These are phyloP conservation scores for Raddia guianensis DNA, from an alignment of 176 grass and related monocot genomes.

Conservation along the genomic window DNA sequence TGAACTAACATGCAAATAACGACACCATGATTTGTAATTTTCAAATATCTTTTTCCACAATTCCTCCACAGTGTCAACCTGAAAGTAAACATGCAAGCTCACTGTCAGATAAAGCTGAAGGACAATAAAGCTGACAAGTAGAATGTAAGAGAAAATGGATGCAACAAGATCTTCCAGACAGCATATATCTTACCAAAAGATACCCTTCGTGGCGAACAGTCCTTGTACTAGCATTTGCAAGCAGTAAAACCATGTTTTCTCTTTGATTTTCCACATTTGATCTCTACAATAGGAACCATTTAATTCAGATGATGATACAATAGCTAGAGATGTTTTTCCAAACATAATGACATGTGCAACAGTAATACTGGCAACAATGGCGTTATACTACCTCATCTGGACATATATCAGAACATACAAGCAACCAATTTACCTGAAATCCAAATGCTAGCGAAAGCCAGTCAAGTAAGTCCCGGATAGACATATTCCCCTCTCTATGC, in stretches of 20 bases:
- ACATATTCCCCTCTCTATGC: too few relatives aligned
- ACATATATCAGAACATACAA: conserved; percentile 20
- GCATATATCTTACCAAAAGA: conserved; percentile 52
- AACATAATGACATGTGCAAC: conserved; percentile 26
- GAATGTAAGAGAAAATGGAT: conserved; percentile 8
- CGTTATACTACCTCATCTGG: neutral
- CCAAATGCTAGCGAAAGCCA: conserved; percentile 72
- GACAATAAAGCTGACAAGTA: neutral
- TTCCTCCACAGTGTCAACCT: conserved; percentile 46
- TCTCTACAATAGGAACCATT: conserved; percentile 46
- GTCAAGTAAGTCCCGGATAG: conserved; percentile 65
- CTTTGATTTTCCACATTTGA: conserved; percentile 80
- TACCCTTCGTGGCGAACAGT: conserved; percentile 10
- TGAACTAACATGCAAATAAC: conserved; percentile 59
- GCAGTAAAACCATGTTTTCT: conserved; percentile 73
- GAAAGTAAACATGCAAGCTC: conserved; percentile 29
- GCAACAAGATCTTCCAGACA: conserved; percentile 21
- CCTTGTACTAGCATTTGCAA: conserved; percentile 68
- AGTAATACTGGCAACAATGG: conserved; percentile 11
- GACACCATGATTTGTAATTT: conserved; percentile 73
- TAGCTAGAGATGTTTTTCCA: conserved; percentile 17
- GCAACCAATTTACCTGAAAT: conserved; percentile 58
- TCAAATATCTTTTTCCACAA: conserved; percentile 57
- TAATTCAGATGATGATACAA: conserved; percentile 3
- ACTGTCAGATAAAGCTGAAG: conserved; percentile 31